Evolutionary conservation across 768 basidiomycete species (phyloP).

Genomic region (Lactifluus echinatus): DNA sequence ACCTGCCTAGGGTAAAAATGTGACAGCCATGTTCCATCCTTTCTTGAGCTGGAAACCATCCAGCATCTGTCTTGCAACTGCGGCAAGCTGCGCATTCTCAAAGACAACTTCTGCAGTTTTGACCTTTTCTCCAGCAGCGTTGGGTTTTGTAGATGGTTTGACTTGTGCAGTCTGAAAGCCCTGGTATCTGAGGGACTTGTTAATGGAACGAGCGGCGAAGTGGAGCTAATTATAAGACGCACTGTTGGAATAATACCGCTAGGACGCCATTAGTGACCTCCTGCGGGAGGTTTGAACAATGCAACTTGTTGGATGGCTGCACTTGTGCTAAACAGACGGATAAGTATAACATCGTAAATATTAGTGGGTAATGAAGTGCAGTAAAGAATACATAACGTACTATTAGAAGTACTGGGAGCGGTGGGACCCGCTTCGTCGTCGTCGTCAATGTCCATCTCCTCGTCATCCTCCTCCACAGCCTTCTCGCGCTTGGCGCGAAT

Average conservation of each 20-base stretch:
- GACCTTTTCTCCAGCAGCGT: slow-evolving; percentile 51
- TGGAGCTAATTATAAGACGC: slow-evolving; percentile 29
- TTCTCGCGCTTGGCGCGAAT: slow-evolving; percentile 47
- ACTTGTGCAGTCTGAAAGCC: slow-evolving; percentile 72
- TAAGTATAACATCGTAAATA: slow-evolving; percentile 19
- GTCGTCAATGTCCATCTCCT: slow-evolving; percentile 93
- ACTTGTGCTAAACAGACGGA: slow-evolving; percentile 38
- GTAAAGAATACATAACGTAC: slow-evolving; percentile 33
- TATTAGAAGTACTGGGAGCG: slow-evolving; percentile 28
- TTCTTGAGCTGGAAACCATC: slow-evolving; percentile 84
- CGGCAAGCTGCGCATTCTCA: slow-evolving; percentile 65
- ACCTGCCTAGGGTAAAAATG: slow-evolving; percentile 41
- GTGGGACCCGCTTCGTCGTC: slow-evolving; percentile 50
- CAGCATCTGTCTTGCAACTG: slow-evolving; percentile 70
- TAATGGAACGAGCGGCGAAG: background rate
- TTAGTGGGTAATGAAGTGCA: background rate
- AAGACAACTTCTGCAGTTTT: slow-evolving; percentile 80
- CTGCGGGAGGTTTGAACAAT: slow-evolving; percentile 82
- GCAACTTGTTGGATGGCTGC: slow-evolving; percentile 35
- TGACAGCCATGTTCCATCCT: slow-evolving; percentile 76
- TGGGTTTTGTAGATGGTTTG: slow-evolving; percentile 58
- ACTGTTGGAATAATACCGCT: slow-evolving; percentile 88
- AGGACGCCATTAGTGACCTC: slow-evolving; percentile 86
- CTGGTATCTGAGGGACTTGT: slow-evolving; percentile 49
- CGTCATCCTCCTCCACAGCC: slow-evolving; percentile 59